A percentile compares a stretch with the other conserved stretches of the same genome.
phyloP scores from a whole-genome alignment of 768 basidiomycete genomes.

The Leccinum imitatum region DNA sequence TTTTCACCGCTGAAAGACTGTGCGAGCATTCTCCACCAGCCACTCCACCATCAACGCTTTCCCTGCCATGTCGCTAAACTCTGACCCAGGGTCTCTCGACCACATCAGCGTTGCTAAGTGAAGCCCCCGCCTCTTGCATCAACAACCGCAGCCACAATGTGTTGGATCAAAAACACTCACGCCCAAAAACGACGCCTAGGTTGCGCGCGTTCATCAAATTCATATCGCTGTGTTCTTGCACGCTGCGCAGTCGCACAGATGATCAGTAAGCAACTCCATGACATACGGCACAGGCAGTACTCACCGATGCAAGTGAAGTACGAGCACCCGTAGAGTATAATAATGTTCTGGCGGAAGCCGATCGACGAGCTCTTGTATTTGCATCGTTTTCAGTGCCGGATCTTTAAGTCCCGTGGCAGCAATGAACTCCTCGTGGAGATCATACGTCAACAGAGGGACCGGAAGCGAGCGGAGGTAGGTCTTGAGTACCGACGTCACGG shows the following conservation, averaged over 20 bases:
- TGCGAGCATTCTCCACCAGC: constrained; percentile 85
- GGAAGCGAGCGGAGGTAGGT: constrained; percentile 94
- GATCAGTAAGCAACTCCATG: background rate
- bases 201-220: constrained; percentile 97
- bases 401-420: constrained; percentile 71
- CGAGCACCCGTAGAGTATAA: constrained; percentile 74
- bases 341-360: constrained; percentile 88
- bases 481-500: constrained; percentile 95
- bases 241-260: constrained; percentile 30
- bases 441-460: constrained; percentile 85
- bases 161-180: constrained; percentile 49
- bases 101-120: constrained; percentile 87
- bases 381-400: constrained; percentile 50
- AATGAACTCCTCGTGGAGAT: constrained; percentile 90
- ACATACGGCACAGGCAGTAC: constrained; percentile 15
- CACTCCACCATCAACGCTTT: constrained; percentile 93
- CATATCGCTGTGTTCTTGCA: constrained; percentile 62
- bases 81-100: constrained; percentile 79
- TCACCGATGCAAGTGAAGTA: constrained; percentile 87
- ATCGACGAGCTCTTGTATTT: constrained; percentile 66
- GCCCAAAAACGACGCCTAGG: constrained; percentile 96
- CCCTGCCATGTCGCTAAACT: constrained; percentile 97
- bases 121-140: background rate
- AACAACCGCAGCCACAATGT: background rate
- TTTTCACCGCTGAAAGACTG: constrained; percentile 39